A percentile compares a stretch with the other conserved stretches of the same genome.
phyloP scores from a whole-genome alignment of 129 eudicot genomes.

The Cynara cardunculus region DNA sequence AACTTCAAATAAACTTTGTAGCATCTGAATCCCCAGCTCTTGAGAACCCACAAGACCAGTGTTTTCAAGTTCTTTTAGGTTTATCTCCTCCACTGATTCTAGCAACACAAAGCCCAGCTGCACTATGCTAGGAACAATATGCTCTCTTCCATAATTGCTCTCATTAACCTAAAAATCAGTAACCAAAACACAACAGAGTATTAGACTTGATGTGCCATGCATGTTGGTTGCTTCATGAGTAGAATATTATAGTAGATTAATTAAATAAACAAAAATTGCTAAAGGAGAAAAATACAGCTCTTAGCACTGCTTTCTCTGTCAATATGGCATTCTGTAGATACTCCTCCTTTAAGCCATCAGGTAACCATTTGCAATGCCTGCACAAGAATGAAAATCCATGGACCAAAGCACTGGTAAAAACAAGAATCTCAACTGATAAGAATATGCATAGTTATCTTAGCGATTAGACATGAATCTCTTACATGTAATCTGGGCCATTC shows the following conservation, averaged over 20 bases:
- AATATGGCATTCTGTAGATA: constrained; percentile 50
- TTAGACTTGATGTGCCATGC: neutral
- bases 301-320: constrained; percentile 58
- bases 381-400: constrained; percentile 16
- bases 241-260: neutral
- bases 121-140: constrained; percentile 68
- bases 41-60: constrained; percentile 63
- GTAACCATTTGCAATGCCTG: constrained; percentile 79
- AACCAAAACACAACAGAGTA: constrained; percentile 2
- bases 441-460: neutral
- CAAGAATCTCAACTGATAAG: neutral
- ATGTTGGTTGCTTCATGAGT: constrained; percentile 8
- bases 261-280: neutral
- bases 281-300: constrained; percentile 44
- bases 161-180: constrained; percentile 51
- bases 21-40: constrained; percentile 62
- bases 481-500: neutral
- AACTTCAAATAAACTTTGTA: constrained; percentile 69
- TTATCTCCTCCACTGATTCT: constrained; percentile 50
- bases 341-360: constrained; percentile 60
- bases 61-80: constrained; percentile 40
- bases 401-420: neutral
- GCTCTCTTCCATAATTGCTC: constrained; percentile 78
- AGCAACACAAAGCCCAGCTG: constrained; percentile 69
- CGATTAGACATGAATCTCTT: neutral